Evolutionary conservation across 129 eudicot genomes (phyloP).

Genomic region (Lactuca saligna): DNA sequence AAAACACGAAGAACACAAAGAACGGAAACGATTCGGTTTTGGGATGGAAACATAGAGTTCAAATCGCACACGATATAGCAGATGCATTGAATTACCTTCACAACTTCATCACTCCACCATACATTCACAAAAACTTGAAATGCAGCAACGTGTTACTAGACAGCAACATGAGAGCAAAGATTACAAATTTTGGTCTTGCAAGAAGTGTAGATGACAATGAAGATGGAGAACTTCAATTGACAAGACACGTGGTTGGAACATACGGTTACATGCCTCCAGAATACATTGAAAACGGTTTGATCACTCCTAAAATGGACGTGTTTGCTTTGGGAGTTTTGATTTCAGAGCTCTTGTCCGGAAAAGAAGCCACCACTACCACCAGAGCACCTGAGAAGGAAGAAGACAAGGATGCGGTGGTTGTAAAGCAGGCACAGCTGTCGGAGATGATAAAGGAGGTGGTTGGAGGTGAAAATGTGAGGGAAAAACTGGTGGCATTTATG

Average conservation of each 20-base stretch:
- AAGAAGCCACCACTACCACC: constrained; percentile 44
- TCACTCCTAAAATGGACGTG: constrained; percentile 81
- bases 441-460: constrained; percentile 46
- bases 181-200: constrained; percentile 67
- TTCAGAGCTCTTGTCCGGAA: constrained; percentile 77
- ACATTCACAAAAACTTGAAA: constrained; percentile 78
- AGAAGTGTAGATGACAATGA: constrained; percentile 46
- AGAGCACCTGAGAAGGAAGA: constrained; percentile 12
- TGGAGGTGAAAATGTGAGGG: constrained; percentile 65
- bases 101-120: constrained; percentile 71
- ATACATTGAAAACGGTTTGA: constrained; percentile 74
- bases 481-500: constrained; percentile 54
- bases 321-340: constrained; percentile 74
- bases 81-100: constrained; percentile 86
- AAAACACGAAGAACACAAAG: constrained; percentile 8
- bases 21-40: constrained; percentile 18
- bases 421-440: constrained; percentile 27
- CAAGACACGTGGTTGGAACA: constrained; percentile 84
- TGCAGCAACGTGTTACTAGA: constrained; percentile 79
- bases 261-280: constrained; percentile 83
- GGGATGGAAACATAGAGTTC: constrained; percentile 77
- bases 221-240: constrained; percentile 45
- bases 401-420: constrained; percentile 24
- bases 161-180: constrained; percentile 52
- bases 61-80: constrained; percentile 60